A percentile compares a stretch with the other conserved stretches of the same genome.
Evolutionary conservation across 192 early-diverging fungal species (phyloP).

Genomic region (Mortierella hygrophila): DNA sequence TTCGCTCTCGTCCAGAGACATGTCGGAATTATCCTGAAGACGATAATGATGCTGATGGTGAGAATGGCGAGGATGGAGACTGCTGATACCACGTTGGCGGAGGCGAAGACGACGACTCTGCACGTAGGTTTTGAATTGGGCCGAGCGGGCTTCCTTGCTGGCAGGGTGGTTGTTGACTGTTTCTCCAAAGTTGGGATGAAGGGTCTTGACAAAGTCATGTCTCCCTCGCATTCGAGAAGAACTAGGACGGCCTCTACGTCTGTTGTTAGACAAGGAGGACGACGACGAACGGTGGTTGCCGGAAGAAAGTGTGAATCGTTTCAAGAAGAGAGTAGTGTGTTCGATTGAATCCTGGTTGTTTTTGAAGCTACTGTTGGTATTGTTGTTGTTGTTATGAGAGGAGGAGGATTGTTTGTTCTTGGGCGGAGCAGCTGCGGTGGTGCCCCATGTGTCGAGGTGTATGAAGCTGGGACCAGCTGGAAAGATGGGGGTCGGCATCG

Average conservation of each 20-base stretch:
- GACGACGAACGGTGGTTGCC: not conserved
- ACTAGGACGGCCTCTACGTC: slow-evolving; percentile 20
- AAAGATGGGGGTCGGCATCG: slow-evolving; percentile 12
- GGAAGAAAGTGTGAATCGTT: slow-evolving; percentile 15
- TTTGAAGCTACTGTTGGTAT: not conserved
- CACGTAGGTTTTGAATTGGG: slow-evolving; percentile 36
- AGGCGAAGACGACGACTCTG: slow-evolving; percentile 36
- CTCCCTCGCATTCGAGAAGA: slow-evolving; percentile 31
- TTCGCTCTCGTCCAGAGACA: slow-evolving; percentile 32
- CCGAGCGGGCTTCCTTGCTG: slow-evolving; percentile 17
- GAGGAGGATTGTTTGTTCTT: not conserved
- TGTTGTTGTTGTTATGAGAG: not conserved
- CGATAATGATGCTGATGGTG: not conserved
- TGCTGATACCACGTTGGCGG: slow-evolving; percentile 15
- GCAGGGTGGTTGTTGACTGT: not conserved
- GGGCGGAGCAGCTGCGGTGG: not conserved
- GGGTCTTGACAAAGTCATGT: slow-evolving; percentile 20
- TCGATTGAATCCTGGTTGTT: not conserved
- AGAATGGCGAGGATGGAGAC: not conserved
- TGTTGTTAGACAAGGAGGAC: not conserved
- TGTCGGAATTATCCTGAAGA: slow-evolving; percentile 30
- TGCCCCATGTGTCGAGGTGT: slow-evolving; percentile 18
- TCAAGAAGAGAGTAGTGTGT: slow-evolving; percentile 19
- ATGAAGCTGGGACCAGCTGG: slow-evolving; percentile 45
- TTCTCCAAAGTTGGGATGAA: not conserved